phyloP scores from a whole-genome alignment of 495 filamentous ascomycete genomes.

The Evernia prunastri region DNA sequence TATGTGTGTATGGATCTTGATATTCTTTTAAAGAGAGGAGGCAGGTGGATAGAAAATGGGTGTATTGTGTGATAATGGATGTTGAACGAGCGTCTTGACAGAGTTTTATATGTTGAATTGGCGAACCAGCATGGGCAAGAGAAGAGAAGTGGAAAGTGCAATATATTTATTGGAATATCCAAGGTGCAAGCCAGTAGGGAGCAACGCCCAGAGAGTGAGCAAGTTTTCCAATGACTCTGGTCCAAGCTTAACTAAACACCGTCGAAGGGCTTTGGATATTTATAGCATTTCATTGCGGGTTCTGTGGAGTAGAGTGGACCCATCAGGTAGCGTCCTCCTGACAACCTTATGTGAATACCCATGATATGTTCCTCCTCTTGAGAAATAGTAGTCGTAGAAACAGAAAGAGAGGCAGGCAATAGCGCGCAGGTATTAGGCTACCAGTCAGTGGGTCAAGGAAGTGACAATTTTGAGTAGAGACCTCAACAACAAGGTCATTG shows the following conservation, averaged over 20 bases:
- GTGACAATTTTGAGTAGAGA: neutral
- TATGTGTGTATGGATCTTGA: neutral
- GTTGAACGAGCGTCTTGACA: neutral
- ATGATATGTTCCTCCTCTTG: neutral
- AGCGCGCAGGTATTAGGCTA: neutral
- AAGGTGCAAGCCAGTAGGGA: neutral
- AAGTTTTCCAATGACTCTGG: neutral
- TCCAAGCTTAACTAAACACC: neutral
- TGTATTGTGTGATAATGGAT: neutral
- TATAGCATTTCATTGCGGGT: neutral
- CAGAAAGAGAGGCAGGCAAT: neutral
- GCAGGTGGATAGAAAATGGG: neutral
- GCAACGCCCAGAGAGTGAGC: neutral
- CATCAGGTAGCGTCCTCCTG: neutral
- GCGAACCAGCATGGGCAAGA: neutral
- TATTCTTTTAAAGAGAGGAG: neutral
- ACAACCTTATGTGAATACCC: neutral
- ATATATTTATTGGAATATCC: neutral
- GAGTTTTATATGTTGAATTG: neutral
- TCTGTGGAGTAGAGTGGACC: neutral
- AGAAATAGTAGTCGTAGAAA: neutral
- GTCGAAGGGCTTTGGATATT: neutral
- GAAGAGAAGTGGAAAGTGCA: neutral
- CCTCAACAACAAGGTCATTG: neutral
- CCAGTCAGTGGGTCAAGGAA: neutral